Percentiles rank a stretch among this genome's conserved stretches.
These are phyloP conservation scores for Emmonsiellopsis sp. DNA, from an alignment of 2,329 filamentous ascomycete species.

Conservation along the genomic window DNA sequence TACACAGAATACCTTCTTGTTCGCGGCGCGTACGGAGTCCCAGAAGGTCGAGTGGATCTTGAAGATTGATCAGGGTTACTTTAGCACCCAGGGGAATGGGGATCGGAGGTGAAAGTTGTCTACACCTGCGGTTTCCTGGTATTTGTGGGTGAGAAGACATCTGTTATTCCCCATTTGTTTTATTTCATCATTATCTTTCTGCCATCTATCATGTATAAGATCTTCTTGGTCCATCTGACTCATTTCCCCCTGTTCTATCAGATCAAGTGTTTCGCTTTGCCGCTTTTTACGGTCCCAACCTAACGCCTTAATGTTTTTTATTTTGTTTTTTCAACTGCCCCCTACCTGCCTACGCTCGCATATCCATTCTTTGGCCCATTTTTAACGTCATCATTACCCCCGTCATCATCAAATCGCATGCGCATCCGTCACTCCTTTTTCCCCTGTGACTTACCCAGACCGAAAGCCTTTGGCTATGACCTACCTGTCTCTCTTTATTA, in stretches of 20 bases:
- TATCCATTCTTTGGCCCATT: background rate
- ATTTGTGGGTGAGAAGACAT: no score
- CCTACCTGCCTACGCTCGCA: background rate
- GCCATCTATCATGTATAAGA: background rate
- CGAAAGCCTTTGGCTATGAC: background rate
- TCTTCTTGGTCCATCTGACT: background rate
- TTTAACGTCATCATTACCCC: background rate
- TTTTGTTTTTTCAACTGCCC: background rate
- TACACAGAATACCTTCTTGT: slow-evolving; percentile 88
- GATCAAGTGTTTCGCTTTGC: background rate
- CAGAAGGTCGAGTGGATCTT: slow-evolving; percentile 98
- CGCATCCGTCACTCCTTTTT: background rate
- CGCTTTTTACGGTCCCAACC: background rate
- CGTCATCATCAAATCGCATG: background rate
- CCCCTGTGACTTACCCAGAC: background rate
- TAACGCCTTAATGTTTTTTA: background rate
- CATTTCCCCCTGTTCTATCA: background rate
- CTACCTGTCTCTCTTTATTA: background rate
- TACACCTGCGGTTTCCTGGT: no score
- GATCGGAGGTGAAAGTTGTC: background rate
- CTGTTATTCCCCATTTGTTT: background rate
- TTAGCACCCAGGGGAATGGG: slow-evolving; percentile 22
- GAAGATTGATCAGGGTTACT: slow-evolving; percentile 77
- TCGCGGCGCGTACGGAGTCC: slow-evolving; percentile 76
- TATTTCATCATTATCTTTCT: background rate